Base-by-base conservation (phyloP, 352 stramenopile species). In the Pythium folliculosum region DNA sequence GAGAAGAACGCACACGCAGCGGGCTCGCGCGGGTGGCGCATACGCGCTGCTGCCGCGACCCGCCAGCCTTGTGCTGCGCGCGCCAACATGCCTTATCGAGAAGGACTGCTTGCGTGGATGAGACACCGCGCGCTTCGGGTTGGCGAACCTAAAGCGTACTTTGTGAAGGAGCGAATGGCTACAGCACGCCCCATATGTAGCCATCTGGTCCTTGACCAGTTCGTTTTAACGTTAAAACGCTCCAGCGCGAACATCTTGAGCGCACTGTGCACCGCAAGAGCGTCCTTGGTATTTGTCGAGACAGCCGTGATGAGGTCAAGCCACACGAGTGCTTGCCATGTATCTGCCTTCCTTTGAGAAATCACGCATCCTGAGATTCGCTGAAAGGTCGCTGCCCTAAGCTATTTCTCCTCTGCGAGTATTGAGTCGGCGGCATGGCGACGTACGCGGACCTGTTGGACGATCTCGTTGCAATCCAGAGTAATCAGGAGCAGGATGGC, bases 391-490 rank as follows among this genome's bases (percentile, higher is more conserved):
- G 23, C 13, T n/a, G n/a, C n/a, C n/a, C n/a, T n/a, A n/a, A n/a
- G 21, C 27, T 21, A 54, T 13, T 23, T 56, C 27, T 32, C 27
- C 27, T 32, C 27, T 5, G 27, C 5, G 27, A 16, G 19, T 25
- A 27, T n/a, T 3, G 17, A 47, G 12, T 9, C 14, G n/a, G 14
- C 40, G n/a, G 0, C 14, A 77, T 75, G 67, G 50, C 71, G 51
- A 69, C 67, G 0, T 84, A 70, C 12, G 71, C 48, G 8, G 71
- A 78, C 19, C 72, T 91, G 22, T 38, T 91, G 16, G 80, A 82
- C 56, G 79, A 87, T 45, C 65, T 91, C 13, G 53, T 89, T 0
- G 72, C 64, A 10, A 40, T 69, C 13, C 66, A 72, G 49, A 58
- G 19, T 27, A 13, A 51, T 1, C 44, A 52, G 0, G 22, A 64